phyloP scores from a whole-genome alignment of 1,284 basidiomycete genomes.

The Heliocybe sulcata region DNA sequence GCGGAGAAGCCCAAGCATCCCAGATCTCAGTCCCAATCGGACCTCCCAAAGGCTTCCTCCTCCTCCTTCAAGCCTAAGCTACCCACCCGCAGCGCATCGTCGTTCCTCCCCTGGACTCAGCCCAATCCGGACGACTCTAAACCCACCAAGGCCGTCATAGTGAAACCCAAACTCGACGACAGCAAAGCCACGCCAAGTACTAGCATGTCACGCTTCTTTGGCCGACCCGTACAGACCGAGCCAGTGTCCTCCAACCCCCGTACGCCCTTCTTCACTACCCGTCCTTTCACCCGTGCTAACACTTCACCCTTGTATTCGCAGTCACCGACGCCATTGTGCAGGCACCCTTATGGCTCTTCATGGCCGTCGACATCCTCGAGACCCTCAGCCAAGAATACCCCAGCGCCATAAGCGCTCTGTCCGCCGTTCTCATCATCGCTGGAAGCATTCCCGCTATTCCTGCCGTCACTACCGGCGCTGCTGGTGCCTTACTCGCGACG shows the following conservation, averaged over 20 bases:
- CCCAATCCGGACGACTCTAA: neutral
- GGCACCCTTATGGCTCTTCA: constrained; percentile 66
- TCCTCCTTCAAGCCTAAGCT: neutral
- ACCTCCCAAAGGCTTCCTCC: neutral
- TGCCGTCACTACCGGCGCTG: constrained; percentile 54
- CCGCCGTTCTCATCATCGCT: constrained; percentile 69
- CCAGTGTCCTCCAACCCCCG: neutral
- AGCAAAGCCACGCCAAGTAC: neutral
- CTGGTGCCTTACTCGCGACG: constrained; percentile 62
- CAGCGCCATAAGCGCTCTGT: constrained; percentile 64
- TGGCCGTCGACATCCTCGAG: constrained; percentile 66
- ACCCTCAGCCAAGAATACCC: constrained; percentile 68
- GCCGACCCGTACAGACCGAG: neutral
- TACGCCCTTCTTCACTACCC: neutral
- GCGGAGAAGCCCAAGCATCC: neutral
- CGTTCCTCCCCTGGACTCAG: neutral
- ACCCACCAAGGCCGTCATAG: neutral
- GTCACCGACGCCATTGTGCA: constrained; percentile 34
- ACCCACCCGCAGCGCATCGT: neutral
- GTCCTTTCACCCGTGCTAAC: neutral
- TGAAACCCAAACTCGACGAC: neutral
- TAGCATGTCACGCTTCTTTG: neutral
- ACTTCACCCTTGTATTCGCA: no score
- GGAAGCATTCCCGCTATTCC: constrained; percentile 67
- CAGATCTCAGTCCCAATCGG: neutral